phyloP scores from a whole-genome alignment of 75 land plant genomes.

The Gnetum montanum region DNA sequence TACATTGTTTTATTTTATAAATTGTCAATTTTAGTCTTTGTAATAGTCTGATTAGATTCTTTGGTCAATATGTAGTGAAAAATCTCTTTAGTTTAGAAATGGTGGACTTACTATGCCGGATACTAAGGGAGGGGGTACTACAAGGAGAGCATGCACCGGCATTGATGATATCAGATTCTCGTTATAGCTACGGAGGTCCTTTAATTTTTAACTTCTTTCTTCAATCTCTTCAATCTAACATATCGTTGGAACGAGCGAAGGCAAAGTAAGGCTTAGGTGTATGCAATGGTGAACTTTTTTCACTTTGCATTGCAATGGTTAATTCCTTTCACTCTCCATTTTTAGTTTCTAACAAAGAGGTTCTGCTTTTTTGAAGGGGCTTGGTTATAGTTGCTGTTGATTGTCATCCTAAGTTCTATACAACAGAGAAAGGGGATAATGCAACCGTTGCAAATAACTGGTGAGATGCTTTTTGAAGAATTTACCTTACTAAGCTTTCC shows the following conservation, averaged over 20 bases:
- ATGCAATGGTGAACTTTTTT: no score
- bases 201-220: slow-evolving; percentile 45
- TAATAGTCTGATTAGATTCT: no score
- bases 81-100: no score
- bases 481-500: no score
- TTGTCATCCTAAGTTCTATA: slow-evolving; percentile 56
- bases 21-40: no score
- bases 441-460: slow-evolving; percentile 7
- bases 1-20: no score
- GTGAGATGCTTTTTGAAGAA: no score
- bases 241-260: slow-evolving; percentile 52
- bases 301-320: no score
- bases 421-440: no score
- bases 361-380: slow-evolving; percentile 41
- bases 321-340: no score
- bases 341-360: no score
- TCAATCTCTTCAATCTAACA: slow-evolving; percentile 27
- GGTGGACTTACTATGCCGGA: slow-evolving; percentile 54
- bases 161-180: slow-evolving; percentile 48
- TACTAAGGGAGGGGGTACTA: slow-evolving; percentile 55
- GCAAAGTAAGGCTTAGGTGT: slow-evolving; percentile 44
- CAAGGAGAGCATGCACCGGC: slow-evolving; percentile 79
- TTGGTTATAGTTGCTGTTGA: slow-evolving; percentile 56
- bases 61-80: no score
- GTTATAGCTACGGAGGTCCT: slow-evolving; percentile 25